Conservation (phyloP, 768 basidiomycete genomes). For the Serendipita vermifera region DNA sequence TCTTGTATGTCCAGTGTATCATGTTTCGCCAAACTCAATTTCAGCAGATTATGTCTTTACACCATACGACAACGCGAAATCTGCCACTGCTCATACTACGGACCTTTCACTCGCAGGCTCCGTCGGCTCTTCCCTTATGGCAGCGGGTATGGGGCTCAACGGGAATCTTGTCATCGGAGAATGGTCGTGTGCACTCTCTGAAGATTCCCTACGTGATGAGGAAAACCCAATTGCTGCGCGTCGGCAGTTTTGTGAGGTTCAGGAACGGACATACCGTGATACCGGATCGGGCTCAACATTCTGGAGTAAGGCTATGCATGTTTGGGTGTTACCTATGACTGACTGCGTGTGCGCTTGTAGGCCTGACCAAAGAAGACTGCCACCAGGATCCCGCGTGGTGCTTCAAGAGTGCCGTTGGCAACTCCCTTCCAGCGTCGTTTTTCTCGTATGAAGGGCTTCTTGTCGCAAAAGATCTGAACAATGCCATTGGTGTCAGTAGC, state of each 20-base stretch:
- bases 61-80: constrained; percentile 34
- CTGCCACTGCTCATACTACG: constrained; percentile 32
- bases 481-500: constrained; percentile 12
- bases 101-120: constrained; percentile 26
- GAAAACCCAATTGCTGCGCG: constrained; percentile 32
- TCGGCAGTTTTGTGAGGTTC: constrained; percentile 41
- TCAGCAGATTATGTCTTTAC: constrained; percentile 50
- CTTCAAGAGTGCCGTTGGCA: constrained; percentile 47
- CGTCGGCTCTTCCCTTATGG: constrained; percentile 19
- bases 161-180: constrained; percentile 39
- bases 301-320: constrained; percentile 39
- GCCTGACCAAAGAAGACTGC: constrained; percentile 51
- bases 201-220: constrained; percentile 38
- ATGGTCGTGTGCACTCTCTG: constrained; percentile 38
- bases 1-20: constrained; percentile 28
- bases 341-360: constrained; percentile 22
- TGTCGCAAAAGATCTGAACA: constrained; percentile 4
- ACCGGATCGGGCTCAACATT: constrained; percentile 52
- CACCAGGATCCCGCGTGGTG: constrained; percentile 53
- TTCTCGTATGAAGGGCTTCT: constrained; percentile 34
- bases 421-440: constrained; percentile 43
- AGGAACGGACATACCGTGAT: constrained; percentile 45
- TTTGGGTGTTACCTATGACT: background rate
- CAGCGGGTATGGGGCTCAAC: constrained; percentile 24
- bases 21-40: constrained; percentile 18